phyloP scores from a whole-genome alignment of 116 monocot genomes.

The Zostera marina region DNA sequence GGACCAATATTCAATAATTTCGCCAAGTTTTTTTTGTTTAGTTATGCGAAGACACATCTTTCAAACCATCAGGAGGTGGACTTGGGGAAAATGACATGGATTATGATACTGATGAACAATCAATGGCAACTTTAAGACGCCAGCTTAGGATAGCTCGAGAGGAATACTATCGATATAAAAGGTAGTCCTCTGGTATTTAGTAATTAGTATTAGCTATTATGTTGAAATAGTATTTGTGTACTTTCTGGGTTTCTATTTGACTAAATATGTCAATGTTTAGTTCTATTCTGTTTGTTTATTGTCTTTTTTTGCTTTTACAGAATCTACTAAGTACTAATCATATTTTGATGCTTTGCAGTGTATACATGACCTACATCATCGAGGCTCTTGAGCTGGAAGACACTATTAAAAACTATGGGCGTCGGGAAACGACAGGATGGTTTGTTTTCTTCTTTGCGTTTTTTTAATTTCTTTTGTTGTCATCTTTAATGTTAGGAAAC shows the following conservation, averaged over 20 bases:
- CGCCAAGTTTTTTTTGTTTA: slow-evolving; percentile 31
- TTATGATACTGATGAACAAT: slow-evolving; percentile 93
- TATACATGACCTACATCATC: slow-evolving; percentile 73
- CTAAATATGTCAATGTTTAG: too few relatives aligned
- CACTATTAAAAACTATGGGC: slow-evolving; percentile 82
- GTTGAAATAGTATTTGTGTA: background rate
- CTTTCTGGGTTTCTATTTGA: background rate
- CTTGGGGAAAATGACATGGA: slow-evolving; percentile 98
- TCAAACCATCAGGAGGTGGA: slow-evolving; percentile 90
- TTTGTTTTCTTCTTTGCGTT: slow-evolving; percentile 12
- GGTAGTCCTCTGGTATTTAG: slow-evolving; percentile 18
- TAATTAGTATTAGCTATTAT: background rate
- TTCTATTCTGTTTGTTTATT: too few relatives aligned
- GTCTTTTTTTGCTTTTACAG: too few relatives aligned
- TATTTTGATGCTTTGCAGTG: slow-evolving; percentile 32
- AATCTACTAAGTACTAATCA: background rate
- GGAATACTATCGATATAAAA: slow-evolving; percentile 94
- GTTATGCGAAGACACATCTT: slow-evolving; percentile 83
- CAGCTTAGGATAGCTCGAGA: slow-evolving; percentile 79
- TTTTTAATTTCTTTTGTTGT: background rate
- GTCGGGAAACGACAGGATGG: slow-evolving; percentile 80
- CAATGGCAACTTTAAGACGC: slow-evolving; percentile 85
- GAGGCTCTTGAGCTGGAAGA: slow-evolving; percentile 96
- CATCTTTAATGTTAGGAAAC: background rate
- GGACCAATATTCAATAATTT: too few relatives aligned